Evolutionary conservation across 805 yeast species (phyloP).

Genomic region (Citeromyces nyonsensis): DNA sequence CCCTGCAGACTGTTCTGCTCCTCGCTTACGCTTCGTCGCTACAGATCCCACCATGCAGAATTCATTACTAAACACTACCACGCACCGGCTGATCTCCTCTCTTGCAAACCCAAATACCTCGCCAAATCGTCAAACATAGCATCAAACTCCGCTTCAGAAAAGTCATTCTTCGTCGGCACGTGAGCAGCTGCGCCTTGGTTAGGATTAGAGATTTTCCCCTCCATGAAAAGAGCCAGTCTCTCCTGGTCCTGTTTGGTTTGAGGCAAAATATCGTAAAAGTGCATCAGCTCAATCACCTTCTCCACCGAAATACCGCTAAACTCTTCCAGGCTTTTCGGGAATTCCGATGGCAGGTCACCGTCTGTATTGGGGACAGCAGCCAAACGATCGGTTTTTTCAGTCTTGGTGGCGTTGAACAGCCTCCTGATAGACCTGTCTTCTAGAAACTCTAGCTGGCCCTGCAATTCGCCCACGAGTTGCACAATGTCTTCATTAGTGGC

Average conservation of each 20-base stretch:
- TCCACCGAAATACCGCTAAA: slow-evolving; percentile 30
- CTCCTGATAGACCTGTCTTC: slow-evolving; percentile 72
- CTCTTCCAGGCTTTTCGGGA: slow-evolving; percentile 43
- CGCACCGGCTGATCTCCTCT: slow-evolving; percentile 20
- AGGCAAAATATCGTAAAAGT: slow-evolving; percentile 69
- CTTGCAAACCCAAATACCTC: slow-evolving; percentile 46
- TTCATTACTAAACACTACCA: neutral
- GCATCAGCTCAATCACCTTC: slow-evolving; percentile 35
- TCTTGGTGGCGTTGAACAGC: slow-evolving; percentile 42
- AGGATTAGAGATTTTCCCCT: slow-evolving; percentile 28
- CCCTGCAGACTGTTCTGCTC: too few species aligned
- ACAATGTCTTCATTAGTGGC: slow-evolving; percentile 76
- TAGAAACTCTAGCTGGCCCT: slow-evolving; percentile 65
- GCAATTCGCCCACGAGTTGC: slow-evolving; percentile 79
- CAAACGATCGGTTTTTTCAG: slow-evolving; percentile 22
- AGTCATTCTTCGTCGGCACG: slow-evolving; percentile 11
- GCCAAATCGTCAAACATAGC: slow-evolving; percentile 50
- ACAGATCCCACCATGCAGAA: too few species aligned
- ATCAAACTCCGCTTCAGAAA: slow-evolving; percentile 30
- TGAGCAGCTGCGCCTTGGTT: slow-evolving; percentile 15
- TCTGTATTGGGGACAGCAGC: slow-evolving; percentile 68
- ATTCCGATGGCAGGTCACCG: slow-evolving; percentile 50
- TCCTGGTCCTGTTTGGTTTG: slow-evolving; percentile 40
- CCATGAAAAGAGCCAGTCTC: slow-evolving; percentile 31
- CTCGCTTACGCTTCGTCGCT: too few species aligned